Evolutionary conservation across 208 protist species (phyloP), one percentile per base, ranked within the genome.

Genomic region (Acanthamoeba triangularis): DNA sequence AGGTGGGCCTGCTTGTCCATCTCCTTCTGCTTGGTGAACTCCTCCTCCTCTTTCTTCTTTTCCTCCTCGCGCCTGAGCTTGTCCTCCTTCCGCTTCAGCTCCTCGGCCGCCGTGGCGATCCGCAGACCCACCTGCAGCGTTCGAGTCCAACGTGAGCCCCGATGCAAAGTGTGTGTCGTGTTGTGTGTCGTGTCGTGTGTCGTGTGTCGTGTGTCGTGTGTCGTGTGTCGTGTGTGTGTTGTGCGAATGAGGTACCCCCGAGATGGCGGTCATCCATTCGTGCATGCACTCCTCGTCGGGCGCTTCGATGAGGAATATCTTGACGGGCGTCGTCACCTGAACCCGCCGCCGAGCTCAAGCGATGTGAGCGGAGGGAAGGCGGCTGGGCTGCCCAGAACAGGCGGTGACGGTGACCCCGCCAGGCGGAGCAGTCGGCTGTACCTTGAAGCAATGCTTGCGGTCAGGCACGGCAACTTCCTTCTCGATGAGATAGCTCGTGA

Each of bases 1-100:
- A 44, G 35, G 41, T 84, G 44, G 18, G 11, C 74, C 33, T 84
- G 74, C 74, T 84, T 84, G 41, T 84, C 74, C 74, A 54, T 84
- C 74, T 84, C 74, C 74, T 84, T 84, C 23, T 84, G 74, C 33
- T 84, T 84, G 74, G 74, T 84, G 74, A 84, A 54, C 44, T 84
- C 41, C 18, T 84, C 74, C 25, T 25, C 23, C 33, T 84, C 74
- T 11, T 84, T 84, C 74, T 54, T 49, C 16, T 49, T 13, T 6
- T 49, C 41, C 25, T 84, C 74, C 41, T 54, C 74, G 7, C 74
- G 74, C 11, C 44, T 18, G 74, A 84, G 74, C 74, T 52, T 84
- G 41, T 54, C 74, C 44, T 84, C 74, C 44, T 84, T 84, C 25
- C 74, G 74, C 74, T 41, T 18, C 74, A 84, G 44, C 44, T 84